These are phyloP conservation scores for Mortierella sp. DNA, from an alignment of 371 early-diverging fungal species.

Conservation along the genomic window DNA sequence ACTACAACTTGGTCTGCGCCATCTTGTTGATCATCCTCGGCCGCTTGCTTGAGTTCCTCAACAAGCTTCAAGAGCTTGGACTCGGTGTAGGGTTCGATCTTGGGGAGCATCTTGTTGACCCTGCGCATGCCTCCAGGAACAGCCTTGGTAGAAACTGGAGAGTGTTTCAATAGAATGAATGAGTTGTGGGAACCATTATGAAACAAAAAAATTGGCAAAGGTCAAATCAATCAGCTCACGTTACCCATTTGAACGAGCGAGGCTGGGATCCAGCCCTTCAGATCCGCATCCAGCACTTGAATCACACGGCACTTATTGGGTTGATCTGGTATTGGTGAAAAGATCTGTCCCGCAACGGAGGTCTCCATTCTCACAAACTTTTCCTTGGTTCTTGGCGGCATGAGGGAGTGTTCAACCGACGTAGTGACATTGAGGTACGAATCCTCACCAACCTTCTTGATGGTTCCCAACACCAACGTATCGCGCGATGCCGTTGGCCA, in stretches of 20 bases:
- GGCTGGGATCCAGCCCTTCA: slow-evolving; percentile 70
- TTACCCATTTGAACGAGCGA: slow-evolving; percentile 61
- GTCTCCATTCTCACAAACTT: slow-evolving; percentile 67
- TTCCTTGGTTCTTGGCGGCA: slow-evolving; percentile 56
- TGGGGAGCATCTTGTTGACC: slow-evolving; percentile 31
- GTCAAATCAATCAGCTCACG: too few species aligned
- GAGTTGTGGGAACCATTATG: too few species aligned
- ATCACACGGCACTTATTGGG: slow-evolving; percentile 56
- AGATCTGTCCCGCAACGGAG: slow-evolving; percentile 63
- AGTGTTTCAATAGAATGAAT: too few species aligned
- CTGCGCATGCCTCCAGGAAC: slow-evolving; percentile 47
- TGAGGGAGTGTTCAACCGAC: slow-evolving; percentile 55
- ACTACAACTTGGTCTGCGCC: slow-evolving; percentile 2
- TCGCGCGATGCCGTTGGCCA: slow-evolving; percentile 72
- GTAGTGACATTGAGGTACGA: slow-evolving; percentile 57
- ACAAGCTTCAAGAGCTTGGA: slow-evolving; percentile 24
- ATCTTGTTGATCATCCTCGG: neutral
- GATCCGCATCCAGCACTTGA: slow-evolving; percentile 66
- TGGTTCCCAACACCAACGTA: slow-evolving; percentile 59
- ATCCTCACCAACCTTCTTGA: slow-evolving; percentile 43
- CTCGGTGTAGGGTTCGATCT: slow-evolving; percentile 15
- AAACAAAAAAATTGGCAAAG: too few species aligned
- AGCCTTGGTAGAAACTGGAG: slow-evolving; percentile 48
- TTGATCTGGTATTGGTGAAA: slow-evolving; percentile 30
- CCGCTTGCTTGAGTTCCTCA: slow-evolving; percentile 13